phyloP scores from a whole-genome alignment of 1,284 basidiomycete genomes.

The Volvariella volvacea region DNA sequence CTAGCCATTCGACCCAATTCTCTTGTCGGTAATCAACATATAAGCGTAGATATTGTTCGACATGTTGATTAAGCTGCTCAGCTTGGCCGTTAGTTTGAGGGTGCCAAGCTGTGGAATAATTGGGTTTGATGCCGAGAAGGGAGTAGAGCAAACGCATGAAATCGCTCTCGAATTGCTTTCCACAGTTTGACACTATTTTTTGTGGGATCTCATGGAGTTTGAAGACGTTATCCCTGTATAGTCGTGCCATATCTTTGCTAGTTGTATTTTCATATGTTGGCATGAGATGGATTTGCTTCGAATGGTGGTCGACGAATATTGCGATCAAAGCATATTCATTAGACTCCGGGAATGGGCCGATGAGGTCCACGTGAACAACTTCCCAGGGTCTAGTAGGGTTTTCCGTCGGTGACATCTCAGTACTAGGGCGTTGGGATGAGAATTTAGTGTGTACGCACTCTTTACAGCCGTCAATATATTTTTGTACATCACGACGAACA shows the following conservation, averaged over 20 bases:
- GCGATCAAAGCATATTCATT: constrained; percentile 28
- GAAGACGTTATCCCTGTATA: neutral
- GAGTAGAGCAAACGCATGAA: constrained; percentile 16
- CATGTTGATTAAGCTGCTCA: constrained; percentile 23
- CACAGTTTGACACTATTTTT: constrained; percentile 13
- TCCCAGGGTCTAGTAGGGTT: constrained; percentile 21
- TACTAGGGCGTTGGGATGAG: constrained; percentile 10
- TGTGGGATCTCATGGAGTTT: neutral
- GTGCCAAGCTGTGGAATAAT: constrained; percentile 23
- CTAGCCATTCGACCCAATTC: constrained; percentile 11
- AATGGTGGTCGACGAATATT: constrained; percentile 28
- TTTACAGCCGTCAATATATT: constrained; percentile 31
- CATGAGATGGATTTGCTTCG: constrained; percentile 22
- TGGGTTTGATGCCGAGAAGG: constrained; percentile 15
- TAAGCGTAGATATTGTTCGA: constrained; percentile 19
- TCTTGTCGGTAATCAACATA: constrained; percentile 1
- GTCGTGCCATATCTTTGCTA: neutral
- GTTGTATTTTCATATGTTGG: constrained; percentile 12
- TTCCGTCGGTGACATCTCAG: constrained; percentile 19
- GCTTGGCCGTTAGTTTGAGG: constrained; percentile 26
- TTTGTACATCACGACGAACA: constrained; percentile 18
- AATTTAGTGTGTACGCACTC: constrained; percentile 23
- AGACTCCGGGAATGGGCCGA: constrained; percentile 25
- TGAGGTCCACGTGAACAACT: constrained; percentile 27
- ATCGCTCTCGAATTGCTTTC: constrained; percentile 6